These are phyloP conservation scores for Paramicrosporidium saccamoebae DNA, from an alignment of 371 early-diverging fungal genomes.

Conservation along the genomic window DNA sequence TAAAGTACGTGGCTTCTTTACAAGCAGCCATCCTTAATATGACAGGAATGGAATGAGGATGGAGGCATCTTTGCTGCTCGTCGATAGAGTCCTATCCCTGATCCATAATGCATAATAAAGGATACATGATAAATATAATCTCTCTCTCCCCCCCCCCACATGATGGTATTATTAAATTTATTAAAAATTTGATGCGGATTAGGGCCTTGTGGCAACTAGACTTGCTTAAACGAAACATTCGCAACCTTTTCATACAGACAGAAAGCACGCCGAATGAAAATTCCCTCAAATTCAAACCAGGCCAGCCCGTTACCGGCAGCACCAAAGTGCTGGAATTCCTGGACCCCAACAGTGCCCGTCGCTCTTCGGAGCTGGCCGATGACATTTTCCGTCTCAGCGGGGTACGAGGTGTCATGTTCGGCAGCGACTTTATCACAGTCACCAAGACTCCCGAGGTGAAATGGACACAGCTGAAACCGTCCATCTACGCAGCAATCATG, in stretches of 20 bases:
- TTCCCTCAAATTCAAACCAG: conserved; percentile 70
- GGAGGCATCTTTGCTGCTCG: no score
- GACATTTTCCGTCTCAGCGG: conserved; percentile 64
- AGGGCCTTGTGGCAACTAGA: no score
- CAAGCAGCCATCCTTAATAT: no score
- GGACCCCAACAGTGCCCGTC: conserved; percentile 27
- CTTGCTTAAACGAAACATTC: no score
- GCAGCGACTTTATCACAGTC: conserved; percentile 69
- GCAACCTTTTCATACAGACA: conserved; percentile 92
- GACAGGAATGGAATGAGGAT: no score
- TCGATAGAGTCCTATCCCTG: no score
- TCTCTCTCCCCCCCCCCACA: no score
- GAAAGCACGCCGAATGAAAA: conserved; percentile 72
- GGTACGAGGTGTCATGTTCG: conserved; percentile 47
- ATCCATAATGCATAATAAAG: no score
- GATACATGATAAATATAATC: no score
- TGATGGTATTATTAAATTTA: no score
- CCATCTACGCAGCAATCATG: conserved; percentile 73
- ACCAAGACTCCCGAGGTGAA: conserved; percentile 39
- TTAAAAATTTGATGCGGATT: no score
- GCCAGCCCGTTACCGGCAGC: conserved; percentile 28
- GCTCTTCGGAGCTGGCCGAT: conserved; percentile 47
- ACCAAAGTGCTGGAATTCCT: conserved; percentile 32
- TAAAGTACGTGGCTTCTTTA: no score
- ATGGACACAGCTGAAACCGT: conserved; percentile 83